phyloP scores from a whole-genome alignment of 257 asterid genomes.

The Plantago ovata region DNA sequence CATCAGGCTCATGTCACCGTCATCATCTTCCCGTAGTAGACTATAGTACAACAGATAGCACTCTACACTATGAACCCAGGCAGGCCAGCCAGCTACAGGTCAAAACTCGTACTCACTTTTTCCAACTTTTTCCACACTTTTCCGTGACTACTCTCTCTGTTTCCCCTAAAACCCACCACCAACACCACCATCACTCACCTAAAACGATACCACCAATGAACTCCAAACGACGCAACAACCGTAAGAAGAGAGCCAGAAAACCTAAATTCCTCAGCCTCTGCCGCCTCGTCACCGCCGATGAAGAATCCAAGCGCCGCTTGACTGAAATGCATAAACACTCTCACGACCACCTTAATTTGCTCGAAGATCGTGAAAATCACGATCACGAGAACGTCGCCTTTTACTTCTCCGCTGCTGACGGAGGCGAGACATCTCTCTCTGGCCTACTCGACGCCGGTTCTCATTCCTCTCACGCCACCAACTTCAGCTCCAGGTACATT shows the following conservation, averaged over 20 bases:
- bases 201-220: constrained; percentile 25
- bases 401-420: constrained; percentile 66
- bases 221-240: constrained; percentile 29
- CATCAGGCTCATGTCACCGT: constrained; percentile 16
- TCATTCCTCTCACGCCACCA: constrained; percentile 31
- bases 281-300: constrained; percentile 47
- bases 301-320: constrained; percentile 14
- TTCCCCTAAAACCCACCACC: neutral
- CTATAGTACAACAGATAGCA: constrained; percentile 13
- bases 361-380: constrained; percentile 41
- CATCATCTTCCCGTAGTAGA: constrained; percentile 30
- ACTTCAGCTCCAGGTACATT: constrained; percentile 30
- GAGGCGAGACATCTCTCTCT: constrained; percentile 56
- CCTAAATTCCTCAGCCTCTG: constrained; percentile 80
- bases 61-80: neutral
- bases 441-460: constrained; percentile 55
- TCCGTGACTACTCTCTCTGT: constrained; percentile 1
- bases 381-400: constrained; percentile 70
- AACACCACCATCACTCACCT: neutral
- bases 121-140: constrained; percentile 21
- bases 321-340: constrained; percentile 3
- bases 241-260: constrained; percentile 33
- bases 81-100: neutral
- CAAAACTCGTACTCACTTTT: neutral
- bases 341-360: neutral